Conservation (phyloP, 768 basidiomycete genomes). For the Pisolithus albus region DNA sequence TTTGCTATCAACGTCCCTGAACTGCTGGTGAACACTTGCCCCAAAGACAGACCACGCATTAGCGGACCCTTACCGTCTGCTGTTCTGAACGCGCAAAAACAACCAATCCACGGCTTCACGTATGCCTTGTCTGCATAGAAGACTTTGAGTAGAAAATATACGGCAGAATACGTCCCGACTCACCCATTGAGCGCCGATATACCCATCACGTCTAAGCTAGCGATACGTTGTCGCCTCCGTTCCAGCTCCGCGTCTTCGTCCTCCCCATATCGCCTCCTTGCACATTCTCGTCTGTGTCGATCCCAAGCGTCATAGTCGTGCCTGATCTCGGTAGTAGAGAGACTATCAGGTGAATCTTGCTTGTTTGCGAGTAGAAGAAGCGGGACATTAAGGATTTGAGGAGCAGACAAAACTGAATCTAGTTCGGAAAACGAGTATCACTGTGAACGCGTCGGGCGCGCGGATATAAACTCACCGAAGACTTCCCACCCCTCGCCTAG, state of each 20-base stretch:
- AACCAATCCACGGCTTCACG: conserved; percentile 91
- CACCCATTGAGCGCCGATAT: conserved; percentile 89
- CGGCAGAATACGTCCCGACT: conserved; percentile 9
- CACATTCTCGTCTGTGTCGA: conserved; percentile 65
- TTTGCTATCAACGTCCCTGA: not conserved
- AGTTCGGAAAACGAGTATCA: conserved; percentile 6
- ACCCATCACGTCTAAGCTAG: conserved; percentile 84
- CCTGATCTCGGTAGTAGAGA: conserved; percentile 86
- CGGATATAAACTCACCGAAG: conserved; percentile 60
- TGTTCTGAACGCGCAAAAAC: conserved; percentile 89
- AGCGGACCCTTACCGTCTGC: conserved; percentile 48
- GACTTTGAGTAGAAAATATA: too few relatives aligned
- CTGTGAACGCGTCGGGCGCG: conserved; percentile 9
- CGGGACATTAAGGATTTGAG: conserved; percentile 85
- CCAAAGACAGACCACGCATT: too few relatives aligned
- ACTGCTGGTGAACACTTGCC: not conserved
- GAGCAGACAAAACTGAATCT: conserved; percentile 84
- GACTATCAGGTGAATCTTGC: conserved; percentile 74
- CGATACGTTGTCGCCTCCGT: conserved; percentile 49
- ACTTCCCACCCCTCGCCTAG: conserved; percentile 95
- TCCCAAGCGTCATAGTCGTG: conserved; percentile 87
- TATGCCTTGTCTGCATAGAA: conserved; percentile 64
- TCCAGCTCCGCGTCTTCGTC: conserved; percentile 41
- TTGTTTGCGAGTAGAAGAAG: conserved; percentile 93
- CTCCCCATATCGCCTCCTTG: conserved; percentile 46